These are phyloP conservation scores for Chytriomyces confervae DNA, from an alignment of 192 early-diverging fungal species.

Conservation along the genomic window DNA sequence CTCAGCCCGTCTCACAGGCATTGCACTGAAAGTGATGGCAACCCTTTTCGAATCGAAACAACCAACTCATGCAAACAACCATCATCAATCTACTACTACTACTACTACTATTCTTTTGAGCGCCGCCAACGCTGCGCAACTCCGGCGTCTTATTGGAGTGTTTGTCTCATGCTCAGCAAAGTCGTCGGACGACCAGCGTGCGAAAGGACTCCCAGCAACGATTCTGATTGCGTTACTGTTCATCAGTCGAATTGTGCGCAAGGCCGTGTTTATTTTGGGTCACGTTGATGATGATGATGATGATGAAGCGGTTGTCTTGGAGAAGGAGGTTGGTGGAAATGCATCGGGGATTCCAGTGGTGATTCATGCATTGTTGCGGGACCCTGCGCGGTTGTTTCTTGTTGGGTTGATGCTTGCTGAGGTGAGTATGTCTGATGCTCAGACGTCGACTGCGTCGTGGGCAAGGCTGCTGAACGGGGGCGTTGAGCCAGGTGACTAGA, in stretches of 20 bases:
- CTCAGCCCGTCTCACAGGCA: too few relatives aligned
- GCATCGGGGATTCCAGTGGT: background rate
- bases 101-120: too few relatives aligned
- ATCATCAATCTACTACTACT: too few relatives aligned
- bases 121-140: background rate
- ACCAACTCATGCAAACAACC: too few relatives aligned
- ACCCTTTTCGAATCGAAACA: too few relatives aligned
- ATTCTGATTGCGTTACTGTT: slow-evolving; percentile 4
- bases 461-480: background rate
- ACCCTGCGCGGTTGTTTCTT: background rate
- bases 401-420: slow-evolving; percentile 9
- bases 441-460: slow-evolving; percentile 21
- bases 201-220: background rate
- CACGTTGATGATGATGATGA: too few relatives aligned
- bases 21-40: too few relatives aligned
- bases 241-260: background rate
- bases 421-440: background rate
- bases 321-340: too few relatives aligned
- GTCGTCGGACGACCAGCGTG: background rate
- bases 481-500: too few relatives aligned
- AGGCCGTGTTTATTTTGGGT: background rate
- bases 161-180: slow-evolving; percentile 6
- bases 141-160: background rate
- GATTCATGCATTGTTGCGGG: background rate
- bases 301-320: too few relatives aligned